A percentile compares a stretch with the other conserved stretches of the same genome.
These are phyloP conservation scores for Digitaria exilis DNA, from an alignment of 202 grass and related monocot species.

Conservation along the genomic window DNA sequence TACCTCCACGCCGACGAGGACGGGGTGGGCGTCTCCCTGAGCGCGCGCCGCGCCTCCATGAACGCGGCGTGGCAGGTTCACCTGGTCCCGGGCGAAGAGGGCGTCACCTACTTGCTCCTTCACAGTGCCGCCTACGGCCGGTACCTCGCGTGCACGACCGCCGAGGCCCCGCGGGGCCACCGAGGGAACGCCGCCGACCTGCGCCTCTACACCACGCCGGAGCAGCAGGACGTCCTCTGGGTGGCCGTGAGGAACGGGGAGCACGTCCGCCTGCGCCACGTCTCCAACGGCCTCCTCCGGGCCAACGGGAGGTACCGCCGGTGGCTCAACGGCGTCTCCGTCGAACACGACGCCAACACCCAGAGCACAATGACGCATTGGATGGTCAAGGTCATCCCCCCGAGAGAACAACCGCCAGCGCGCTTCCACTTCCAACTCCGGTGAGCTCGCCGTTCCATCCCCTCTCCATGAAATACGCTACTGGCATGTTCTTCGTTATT, in stretches of 20 bases:
- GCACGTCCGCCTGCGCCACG: not conserved
- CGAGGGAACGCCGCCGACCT: not conserved
- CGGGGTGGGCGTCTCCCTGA: not conserved
- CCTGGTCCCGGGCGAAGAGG: too few species aligned
- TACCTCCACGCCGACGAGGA: conserved; percentile 20
- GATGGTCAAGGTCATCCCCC: conserved; percentile 29
- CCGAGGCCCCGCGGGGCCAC: not conserved
- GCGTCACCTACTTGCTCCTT: too few species aligned
- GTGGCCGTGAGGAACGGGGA: not conserved
- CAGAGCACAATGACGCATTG: conserved; percentile 27
- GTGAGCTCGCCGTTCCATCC: conserved; percentile 8
- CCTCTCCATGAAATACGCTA: not conserved
- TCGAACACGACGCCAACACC: not conserved
- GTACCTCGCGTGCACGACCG: not conserved
- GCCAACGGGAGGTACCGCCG: conserved; percentile 15
- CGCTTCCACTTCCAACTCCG: not conserved
- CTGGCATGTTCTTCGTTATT: too few species aligned
- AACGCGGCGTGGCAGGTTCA: too few species aligned
- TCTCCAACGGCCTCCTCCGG: conserved; percentile 19
- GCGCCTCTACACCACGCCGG: not conserved
- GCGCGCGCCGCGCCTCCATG: too few species aligned
- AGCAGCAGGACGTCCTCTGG: not conserved
- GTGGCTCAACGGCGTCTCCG: conserved; percentile 5
- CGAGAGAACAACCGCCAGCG: not conserved
- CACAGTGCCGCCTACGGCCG: too few species aligned